A percentile compares a stretch with the other conserved stretches of the same genome.
Evolutionary conservation across 2,329 filamentous ascomycete species (phyloP).

Genomic region (Colletotrichum truncatum): DNA sequence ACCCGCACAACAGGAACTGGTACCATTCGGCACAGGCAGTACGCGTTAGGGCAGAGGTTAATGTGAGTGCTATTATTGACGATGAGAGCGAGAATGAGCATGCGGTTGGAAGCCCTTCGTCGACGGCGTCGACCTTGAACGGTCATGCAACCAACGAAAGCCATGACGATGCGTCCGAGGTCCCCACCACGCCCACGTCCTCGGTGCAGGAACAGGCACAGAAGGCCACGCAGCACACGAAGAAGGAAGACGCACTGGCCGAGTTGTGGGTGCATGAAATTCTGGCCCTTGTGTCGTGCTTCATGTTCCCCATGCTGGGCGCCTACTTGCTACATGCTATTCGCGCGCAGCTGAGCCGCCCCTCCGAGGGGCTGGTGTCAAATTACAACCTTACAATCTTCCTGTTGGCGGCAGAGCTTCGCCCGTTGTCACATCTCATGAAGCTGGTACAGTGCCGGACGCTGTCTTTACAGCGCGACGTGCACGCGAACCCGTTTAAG

Average conservation of each 20-base stretch:
- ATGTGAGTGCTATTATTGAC: conserved; percentile 50
- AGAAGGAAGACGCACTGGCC: conserved; percentile 53
- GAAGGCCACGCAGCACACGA: conserved; percentile 30
- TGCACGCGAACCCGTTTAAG: conserved; percentile 61
- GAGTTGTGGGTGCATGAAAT: conserved; percentile 82
- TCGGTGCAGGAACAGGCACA: conserved; percentile 29
- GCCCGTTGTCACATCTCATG: conserved; percentile 83
- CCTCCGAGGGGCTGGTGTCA: conserved; percentile 87
- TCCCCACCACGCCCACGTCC: conserved; percentile 47
- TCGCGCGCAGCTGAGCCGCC: conserved; percentile 80
- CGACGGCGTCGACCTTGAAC: conserved; percentile 14
- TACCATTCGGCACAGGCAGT: conserved; percentile 76
- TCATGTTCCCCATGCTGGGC: conserved; percentile 79
- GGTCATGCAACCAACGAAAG: conserved; percentile 20
- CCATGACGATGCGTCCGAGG: conserved; percentile 36
- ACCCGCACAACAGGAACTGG: conserved; percentile 69
- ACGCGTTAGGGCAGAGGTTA: conserved; percentile 59
- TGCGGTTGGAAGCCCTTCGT: conserved; percentile 18
- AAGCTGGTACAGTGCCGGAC: conserved; percentile 83
- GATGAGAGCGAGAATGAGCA: conserved; percentile 55
- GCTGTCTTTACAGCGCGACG: conserved; percentile 80
- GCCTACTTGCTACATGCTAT: conserved; percentile 86
- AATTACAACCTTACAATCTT: conserved; percentile 95
- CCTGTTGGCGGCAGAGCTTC: conserved; percentile 84
- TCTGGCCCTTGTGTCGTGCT: conserved; percentile 79